Conservation (phyloP, 2,329 filamentous ascomycete species). For the Aureobasidium mangrovei region DNA sequence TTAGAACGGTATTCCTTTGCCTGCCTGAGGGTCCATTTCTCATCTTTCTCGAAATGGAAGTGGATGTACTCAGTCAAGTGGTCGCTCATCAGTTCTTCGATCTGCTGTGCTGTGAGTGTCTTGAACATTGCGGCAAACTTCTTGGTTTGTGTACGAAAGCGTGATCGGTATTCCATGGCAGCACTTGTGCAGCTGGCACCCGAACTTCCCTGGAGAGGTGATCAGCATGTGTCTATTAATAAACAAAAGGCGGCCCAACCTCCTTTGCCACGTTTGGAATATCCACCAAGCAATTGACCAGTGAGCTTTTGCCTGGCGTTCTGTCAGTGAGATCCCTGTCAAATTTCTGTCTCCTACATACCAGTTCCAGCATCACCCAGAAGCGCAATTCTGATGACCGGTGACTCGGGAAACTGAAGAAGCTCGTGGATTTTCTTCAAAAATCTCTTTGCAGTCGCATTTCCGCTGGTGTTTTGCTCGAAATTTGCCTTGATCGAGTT, state of each 20-base stretch:
- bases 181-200: slow-evolving; percentile 16
- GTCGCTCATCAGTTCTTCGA: not conserved
- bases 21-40: not conserved
- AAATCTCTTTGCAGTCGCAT: not conserved
- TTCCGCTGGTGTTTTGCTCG: not conserved
- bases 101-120: not conserved
- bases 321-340: too few relatives aligned
- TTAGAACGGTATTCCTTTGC: not conserved
- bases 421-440: not conserved
- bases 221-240: not conserved
- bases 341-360: too few relatives aligned
- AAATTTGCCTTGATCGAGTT: not conserved
- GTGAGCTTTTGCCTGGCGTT: slow-evolving; percentile 20
- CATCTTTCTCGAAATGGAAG: not conserved
- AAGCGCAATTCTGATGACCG: slow-evolving; percentile 15
- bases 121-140: slow-evolving; percentile 15
- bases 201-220: not conserved
- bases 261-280: slow-evolving; percentile 18
- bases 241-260: not conserved
- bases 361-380: slow-evolving; percentile 17
- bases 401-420: slow-evolving; percentile 1
- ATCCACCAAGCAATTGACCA: slow-evolving; percentile 20
- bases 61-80: not conserved
- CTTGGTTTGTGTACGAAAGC: slow-evolving; percentile 13
- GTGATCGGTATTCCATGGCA: slow-evolving; percentile 14